Conservation (phyloP, 2,329 filamentous ascomycete species). For the Cordyceps pruinosa region DNA sequence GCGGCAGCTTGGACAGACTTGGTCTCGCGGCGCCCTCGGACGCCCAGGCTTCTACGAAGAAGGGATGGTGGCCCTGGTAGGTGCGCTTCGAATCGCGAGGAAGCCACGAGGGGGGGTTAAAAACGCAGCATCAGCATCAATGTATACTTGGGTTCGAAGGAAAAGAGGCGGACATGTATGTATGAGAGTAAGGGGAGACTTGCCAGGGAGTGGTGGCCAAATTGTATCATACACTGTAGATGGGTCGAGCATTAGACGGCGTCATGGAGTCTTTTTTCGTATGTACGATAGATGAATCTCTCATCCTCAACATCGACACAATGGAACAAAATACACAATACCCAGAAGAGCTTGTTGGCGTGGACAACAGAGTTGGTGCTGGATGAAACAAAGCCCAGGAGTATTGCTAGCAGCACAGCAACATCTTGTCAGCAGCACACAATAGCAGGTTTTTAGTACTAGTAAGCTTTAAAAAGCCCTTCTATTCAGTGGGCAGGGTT, state of each 20-base stretch:
- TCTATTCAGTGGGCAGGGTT: too few species aligned
- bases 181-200: constrained; percentile 10
- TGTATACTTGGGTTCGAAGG: background rate
- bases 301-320: constrained; percentile 9
- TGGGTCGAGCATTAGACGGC: constrained; percentile 21
- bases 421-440: too few species aligned
- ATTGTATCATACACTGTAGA: constrained; percentile 34
- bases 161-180: background rate
- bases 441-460: too few species aligned
- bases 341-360: too few species aligned
- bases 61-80: constrained; percentile 41
- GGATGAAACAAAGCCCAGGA: too few species aligned
- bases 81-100: background rate
- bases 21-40: constrained; percentile 30
- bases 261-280: constrained; percentile 13
- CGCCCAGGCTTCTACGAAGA: constrained; percentile 32
- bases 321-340: background rate
- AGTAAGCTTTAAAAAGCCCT: too few species aligned
- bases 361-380: background rate
- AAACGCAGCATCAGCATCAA: constrained; percentile 10
- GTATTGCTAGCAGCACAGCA: too few species aligned
- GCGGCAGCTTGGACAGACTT: constrained; percentile 45
- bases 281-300: constrained; percentile 10
- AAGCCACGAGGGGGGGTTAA: background rate
- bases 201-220: constrained; percentile 18